Percentiles rank a stretch among this genome's conserved stretches.
These are phyloP conservation scores for Coniella lustricola DNA, from an alignment of 2,329 filamentous ascomycete species.

Conservation along the genomic window DNA sequence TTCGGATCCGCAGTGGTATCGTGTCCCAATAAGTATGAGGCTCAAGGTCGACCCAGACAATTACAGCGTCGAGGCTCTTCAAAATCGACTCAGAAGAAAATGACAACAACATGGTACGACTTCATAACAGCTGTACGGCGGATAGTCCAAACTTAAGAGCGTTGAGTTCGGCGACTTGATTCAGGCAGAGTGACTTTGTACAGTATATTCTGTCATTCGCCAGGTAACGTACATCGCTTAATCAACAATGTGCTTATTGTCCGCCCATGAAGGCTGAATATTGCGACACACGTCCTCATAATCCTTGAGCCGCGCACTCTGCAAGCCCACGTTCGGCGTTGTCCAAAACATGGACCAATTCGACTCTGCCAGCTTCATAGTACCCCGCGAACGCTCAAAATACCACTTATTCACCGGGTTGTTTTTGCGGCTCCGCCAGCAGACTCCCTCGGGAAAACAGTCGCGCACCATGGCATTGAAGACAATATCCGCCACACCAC, in stretches of 20 bases:
- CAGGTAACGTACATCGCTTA: conserved; percentile 24
- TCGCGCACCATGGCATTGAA: conserved; percentile 92
- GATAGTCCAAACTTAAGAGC: too few relatives aligned
- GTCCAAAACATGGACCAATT: conserved; percentile 99
- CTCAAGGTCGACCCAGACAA: too few relatives aligned
- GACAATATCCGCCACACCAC: conserved; percentile 89
- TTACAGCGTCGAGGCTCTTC: neutral
- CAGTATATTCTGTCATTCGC: neutral
- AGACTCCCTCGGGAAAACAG: conserved; percentile 83
- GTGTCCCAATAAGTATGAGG: too few relatives aligned
- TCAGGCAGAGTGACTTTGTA: too few relatives aligned
- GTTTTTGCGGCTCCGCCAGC: conserved; percentile 82
- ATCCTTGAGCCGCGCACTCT: conserved; percentile 51
- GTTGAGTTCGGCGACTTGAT: too few relatives aligned
- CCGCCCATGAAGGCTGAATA: conserved; percentile 57
- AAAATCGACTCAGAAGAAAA: neutral
- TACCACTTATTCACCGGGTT: conserved; percentile 99
- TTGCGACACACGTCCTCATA: conserved; percentile 69
- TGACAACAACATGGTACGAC: neutral
- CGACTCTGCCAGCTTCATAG: conserved; percentile 70
- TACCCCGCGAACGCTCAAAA: conserved; percentile 82
- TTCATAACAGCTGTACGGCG: too few relatives aligned
- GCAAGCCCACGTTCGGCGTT: conserved; percentile 55
- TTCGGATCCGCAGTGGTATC: too few relatives aligned
- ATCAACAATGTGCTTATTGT: conserved; percentile 51